Evolutionary conservation across 2,329 filamentous ascomycete species (phyloP), one percentile per base, ranked within the genome.

Genomic region (Harringtonia aguacate): DNA sequence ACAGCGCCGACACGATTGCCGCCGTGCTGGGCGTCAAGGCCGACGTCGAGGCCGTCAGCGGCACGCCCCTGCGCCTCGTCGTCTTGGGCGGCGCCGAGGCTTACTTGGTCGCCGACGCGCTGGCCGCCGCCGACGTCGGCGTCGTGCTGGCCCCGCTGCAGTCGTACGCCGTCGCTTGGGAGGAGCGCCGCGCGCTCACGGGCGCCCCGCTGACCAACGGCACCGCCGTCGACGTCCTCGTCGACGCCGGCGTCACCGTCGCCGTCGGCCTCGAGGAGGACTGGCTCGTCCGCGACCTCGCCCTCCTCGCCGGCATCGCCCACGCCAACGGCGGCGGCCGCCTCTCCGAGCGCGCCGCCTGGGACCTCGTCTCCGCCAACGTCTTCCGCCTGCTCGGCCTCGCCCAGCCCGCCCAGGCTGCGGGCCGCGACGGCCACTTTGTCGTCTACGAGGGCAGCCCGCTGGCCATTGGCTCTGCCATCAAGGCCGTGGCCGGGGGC

Each of bases 171-270:
- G 58, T 55, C 4, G 58, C 56, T 0, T 84, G 79, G 80, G 77
- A 82, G 48, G 65, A 79, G 58, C 72, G 77, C 0, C 72, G 79
- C 2, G 70, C 75, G 0, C 63, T 84, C 12, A 72, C 76, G 0
- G 80, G 80, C 2, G 79, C 79, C 6, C 80, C 80, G 1, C 65
- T 84, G 1, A 80, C 78, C 1, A 80, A 81, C 52, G 77, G 78
- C 22, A 83, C 79, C 1, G 69, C 70, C 0, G 62, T 80, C 5
- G 77, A 83, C 48, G 58, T 54, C 13, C 66, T 84, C 1, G 51
- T 79, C 1, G 68, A 69, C 8, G 78, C 77, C 0, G 79, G 78
- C 2, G 79, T 83, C 0, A 55, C 61, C 4, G 66, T 73, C 1
- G 79, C 70, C 0, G 68, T 83, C 21, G 75, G 77, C 1, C 65